Percentiles rank a stretch among this genome's conserved stretches.
Conservation (phyloP, 2,329 filamentous ascomycete genomes). For the Zymoseptoria brevis region DNA sequence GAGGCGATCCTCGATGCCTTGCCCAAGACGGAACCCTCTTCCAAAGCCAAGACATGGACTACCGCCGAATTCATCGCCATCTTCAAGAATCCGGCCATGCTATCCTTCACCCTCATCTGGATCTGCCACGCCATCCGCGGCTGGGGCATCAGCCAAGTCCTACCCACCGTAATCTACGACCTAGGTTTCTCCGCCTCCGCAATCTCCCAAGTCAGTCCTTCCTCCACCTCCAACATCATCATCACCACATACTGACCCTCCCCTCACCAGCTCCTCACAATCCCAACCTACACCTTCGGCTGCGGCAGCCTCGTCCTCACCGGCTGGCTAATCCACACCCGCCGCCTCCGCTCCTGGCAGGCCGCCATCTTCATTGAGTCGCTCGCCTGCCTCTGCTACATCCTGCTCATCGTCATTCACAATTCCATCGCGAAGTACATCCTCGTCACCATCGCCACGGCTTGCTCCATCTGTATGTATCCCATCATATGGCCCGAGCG, state of each 20-base stretch:
- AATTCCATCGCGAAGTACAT: slow-evolving; percentile 32
- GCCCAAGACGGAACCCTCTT: slow-evolving; percentile 15
- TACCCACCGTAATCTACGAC: slow-evolving; percentile 36
- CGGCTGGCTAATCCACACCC: slow-evolving; percentile 16
- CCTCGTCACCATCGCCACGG: slow-evolving; percentile 35
- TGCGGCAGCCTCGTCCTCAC: slow-evolving; percentile 13
- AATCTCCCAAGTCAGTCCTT: slow-evolving; percentile 18
- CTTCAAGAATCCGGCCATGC: slow-evolving; percentile 14
- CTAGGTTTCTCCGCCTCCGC: slow-evolving; percentile 36
- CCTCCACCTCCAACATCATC: no score
- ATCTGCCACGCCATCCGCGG: slow-evolving; percentile 22
- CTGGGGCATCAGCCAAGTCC: slow-evolving; percentile 34
- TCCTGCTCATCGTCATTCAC: slow-evolving; percentile 33
- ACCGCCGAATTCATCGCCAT: slow-evolving; percentile 13
- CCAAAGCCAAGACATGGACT: slow-evolving; percentile 18
- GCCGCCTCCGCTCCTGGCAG: slow-evolving; percentile 12
- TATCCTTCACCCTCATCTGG: slow-evolving; percentile 19
- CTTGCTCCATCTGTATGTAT: slow-evolving; percentile 34
- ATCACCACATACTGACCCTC: no score
- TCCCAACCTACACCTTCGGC: slow-evolving; percentile 21
- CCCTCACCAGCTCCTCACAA: slow-evolving; percentile 34
- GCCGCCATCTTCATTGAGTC: slow-evolving; percentile 26
- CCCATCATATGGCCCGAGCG: slow-evolving; percentile 37
- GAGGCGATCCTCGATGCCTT: slow-evolving; percentile 11
- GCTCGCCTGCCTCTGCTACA: slow-evolving; percentile 33